Percentiles rank a stretch among this genome's conserved stretches.
phyloP scores from a whole-genome alignment of 2,329 filamentous ascomycete genomes.

The Clarireedia hainanense region DNA sequence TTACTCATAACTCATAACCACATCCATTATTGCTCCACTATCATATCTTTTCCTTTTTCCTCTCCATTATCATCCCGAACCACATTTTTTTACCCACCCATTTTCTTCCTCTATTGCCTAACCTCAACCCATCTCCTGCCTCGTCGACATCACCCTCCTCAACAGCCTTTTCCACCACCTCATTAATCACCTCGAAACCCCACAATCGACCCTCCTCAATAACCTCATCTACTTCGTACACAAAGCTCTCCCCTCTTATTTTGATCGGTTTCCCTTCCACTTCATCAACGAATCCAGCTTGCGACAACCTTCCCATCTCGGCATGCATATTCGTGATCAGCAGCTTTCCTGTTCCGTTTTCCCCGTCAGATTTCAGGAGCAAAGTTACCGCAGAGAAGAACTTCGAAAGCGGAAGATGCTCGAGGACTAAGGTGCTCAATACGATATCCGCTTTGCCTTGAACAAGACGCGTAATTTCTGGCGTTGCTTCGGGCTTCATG shows the following conservation, averaged over 20 bases:
- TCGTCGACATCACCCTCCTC: slow-evolving; percentile 33
- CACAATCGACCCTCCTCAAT: slow-evolving; percentile 38
- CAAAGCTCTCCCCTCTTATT: slow-evolving; percentile 51
- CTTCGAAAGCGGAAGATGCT: slow-evolving; percentile 47
- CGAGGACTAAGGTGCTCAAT: slow-evolving; percentile 55
- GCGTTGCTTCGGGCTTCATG: slow-evolving; percentile 18
- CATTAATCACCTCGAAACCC: slow-evolving; percentile 38
- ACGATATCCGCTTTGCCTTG: slow-evolving; percentile 33
- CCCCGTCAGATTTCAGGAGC: slow-evolving; percentile 29
- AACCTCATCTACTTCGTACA: slow-evolving; percentile 44
- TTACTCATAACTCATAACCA: no score
- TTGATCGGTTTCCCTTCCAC: slow-evolving; percentile 42
- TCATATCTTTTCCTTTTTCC: background rate
- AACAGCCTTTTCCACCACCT: slow-evolving; percentile 37
- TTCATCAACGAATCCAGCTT: slow-evolving; percentile 53
- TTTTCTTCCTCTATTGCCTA: slow-evolving; percentile 54
- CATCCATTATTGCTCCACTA: background rate
- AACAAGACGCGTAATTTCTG: slow-evolving; percentile 5
- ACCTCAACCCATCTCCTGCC: slow-evolving; percentile 37
- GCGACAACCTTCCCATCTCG: slow-evolving; percentile 51
- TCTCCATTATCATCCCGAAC: slow-evolving; percentile 42
- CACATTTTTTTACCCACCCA: slow-evolving; percentile 53
- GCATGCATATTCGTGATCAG: slow-evolving; percentile 63
- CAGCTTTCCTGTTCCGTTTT: slow-evolving; percentile 38
- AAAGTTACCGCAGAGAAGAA: slow-evolving; percentile 36